A percentile compares a stretch with the other conserved stretches of the same genome.
These are phyloP conservation scores for Talaromyces sp. DNA, from an alignment of 2,329 filamentous ascomycete species.

Conservation along the genomic window DNA sequence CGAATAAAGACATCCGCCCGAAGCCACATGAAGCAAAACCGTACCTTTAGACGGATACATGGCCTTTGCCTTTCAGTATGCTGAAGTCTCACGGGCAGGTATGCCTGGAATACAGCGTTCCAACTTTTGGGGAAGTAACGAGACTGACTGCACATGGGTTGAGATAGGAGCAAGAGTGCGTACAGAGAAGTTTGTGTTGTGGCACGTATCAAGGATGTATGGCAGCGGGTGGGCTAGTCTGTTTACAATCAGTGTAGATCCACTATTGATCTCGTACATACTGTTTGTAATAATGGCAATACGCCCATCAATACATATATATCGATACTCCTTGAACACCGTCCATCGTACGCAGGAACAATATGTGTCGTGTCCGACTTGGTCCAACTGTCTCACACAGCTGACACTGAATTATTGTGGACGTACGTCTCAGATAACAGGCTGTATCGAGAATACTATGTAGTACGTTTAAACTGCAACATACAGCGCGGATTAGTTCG, in stretches of 20 bases:
- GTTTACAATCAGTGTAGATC: background rate
- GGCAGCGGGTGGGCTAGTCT: slow-evolving; percentile 1
- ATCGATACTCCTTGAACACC: background rate
- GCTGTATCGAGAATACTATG: background rate
- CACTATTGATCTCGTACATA: background rate
- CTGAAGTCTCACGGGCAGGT: no score
- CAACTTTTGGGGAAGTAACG: no score
- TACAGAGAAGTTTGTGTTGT: background rate
- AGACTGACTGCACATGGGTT: background rate
- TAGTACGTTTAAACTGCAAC: no score
- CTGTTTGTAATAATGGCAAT: background rate
- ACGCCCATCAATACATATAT: background rate
- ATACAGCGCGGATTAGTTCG: background rate
- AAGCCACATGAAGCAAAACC: background rate
- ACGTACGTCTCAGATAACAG: no score
- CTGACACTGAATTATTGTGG: background rate
- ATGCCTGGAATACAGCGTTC: no score
- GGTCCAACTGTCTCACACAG: background rate
- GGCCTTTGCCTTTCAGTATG: background rate
- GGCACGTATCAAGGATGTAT: background rate
- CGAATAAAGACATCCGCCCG: background rate
- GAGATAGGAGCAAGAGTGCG: background rate
- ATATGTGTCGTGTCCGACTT: background rate
- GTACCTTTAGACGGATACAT: background rate
- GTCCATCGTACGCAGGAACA: background rate